Evolutionary conservation across 352 stramenopile species (phyloP), one percentile per base, ranked within the genome.

Genomic region (Pythium pyrilobum): DNA sequence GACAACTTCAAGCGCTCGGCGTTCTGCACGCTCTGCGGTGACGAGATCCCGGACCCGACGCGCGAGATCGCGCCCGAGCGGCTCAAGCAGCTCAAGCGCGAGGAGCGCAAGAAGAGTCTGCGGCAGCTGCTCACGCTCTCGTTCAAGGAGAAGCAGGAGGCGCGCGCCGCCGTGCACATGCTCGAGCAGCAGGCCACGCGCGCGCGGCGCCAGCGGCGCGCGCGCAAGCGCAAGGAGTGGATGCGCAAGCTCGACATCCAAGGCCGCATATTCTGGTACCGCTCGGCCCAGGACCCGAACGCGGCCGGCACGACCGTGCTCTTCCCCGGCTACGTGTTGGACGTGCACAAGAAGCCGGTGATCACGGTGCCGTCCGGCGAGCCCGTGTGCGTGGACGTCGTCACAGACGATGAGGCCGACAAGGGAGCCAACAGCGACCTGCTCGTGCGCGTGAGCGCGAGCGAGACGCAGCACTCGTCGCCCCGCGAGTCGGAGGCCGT

Each of bases 201-300:
- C 21, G 40, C 28, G 1, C 45, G 39, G 6, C 44, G 59, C 31
- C 59, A 67, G 48, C 59, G 53, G 4, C 59, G 59, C 16, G 52
- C 59, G 5, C 59, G 59, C 29, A 40, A 61, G 11, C 61, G 71
- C 20, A 68, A 64, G n/a, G 67, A 81, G 43, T 81, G 71, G 71
- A 44, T 41, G 25, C 71, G 71, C 7, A 64, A 64, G 33, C 10
- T 64, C 25, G 67, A 75, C 29, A 46, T 66, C 15, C 44, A 71
- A 4, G 62, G 63, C 23, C 46, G 43, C 21, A 41, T 72, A 25
- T 70, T 56, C 25, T 77, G 67, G 71, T 64, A 66, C 16, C 54
- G 64, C 23, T 36, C 44, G 5, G 45, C 23, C 20, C 33, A 21
- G n/a, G 47, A 50, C 29, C 28, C 28, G 34, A 24, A 25, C 5